Percentiles rank a stretch among this genome's conserved stretches.
Conservation (phyloP, 2,329 filamentous ascomycete genomes). For the Fusarium hainanense region DNA sequence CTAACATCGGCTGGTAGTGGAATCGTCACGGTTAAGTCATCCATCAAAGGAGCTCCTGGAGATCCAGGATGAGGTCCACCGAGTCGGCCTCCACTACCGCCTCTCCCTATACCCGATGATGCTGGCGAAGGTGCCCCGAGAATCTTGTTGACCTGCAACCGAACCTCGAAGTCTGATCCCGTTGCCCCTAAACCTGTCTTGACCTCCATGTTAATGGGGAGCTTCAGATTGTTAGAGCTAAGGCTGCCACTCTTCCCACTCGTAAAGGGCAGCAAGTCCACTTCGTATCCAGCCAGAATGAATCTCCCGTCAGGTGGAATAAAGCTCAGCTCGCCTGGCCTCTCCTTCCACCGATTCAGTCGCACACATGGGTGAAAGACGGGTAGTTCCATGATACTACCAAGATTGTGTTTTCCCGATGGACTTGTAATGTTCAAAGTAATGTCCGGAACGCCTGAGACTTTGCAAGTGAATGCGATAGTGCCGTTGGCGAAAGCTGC, state of each 20-base stretch:
- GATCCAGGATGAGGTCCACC: slow-evolving; percentile 62
- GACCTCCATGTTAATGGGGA: slow-evolving; percentile 85
- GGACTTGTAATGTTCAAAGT: slow-evolving; percentile 81
- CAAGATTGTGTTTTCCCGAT: slow-evolving; percentile 81
- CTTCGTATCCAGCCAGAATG: slow-evolving; percentile 92
- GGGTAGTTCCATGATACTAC: slow-evolving; percentile 81
- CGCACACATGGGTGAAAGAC: slow-evolving; percentile 97
- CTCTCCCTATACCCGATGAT: slow-evolving; percentile 54
- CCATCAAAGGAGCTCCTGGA: slow-evolving; percentile 70
- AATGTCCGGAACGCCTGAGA: slow-evolving; percentile 95
- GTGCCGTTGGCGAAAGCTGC: slow-evolving; percentile 90
- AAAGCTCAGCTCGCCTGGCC: slow-evolving; percentile 92
- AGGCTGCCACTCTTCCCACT: slow-evolving; percentile 66
- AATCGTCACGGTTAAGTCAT: slow-evolving; percentile 81
- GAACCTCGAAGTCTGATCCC: slow-evolving; percentile 90
- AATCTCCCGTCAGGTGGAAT: slow-evolving; percentile 95
- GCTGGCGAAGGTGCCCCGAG: slow-evolving; percentile 59
- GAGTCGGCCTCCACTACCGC: slow-evolving; percentile 55
- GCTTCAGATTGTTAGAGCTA: slow-evolving; percentile 73
- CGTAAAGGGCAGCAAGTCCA: slow-evolving; percentile 83
- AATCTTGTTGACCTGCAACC: slow-evolving; percentile 75
- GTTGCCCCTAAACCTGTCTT: slow-evolving; percentile 79
- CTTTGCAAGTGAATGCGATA: slow-evolving; percentile 93
- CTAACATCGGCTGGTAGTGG: slow-evolving; percentile 83
- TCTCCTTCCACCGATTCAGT: slow-evolving; percentile 87